A percentile compares a stretch with the other conserved stretches of the same genome.
phyloP scores from a whole-genome alignment of 148 eudicot genomes.

The Silene latifolia region DNA sequence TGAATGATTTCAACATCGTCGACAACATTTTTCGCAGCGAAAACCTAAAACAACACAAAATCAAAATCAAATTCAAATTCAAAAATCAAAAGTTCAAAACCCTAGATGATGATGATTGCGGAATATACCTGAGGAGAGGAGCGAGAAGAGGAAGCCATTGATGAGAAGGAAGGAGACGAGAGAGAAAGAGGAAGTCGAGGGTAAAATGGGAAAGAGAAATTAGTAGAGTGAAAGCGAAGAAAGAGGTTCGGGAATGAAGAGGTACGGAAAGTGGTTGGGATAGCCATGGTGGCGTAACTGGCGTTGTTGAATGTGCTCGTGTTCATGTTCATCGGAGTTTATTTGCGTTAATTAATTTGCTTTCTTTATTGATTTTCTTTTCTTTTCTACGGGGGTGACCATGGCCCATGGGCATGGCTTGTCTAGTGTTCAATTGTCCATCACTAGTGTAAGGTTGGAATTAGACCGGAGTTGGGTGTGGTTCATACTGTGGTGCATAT shows the following conservation, averaged over 20 bases:
- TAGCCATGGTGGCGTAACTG: conserved; percentile 1
- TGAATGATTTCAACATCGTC: conserved; percentile 43
- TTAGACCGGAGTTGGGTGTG: no score
- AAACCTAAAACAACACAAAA: conserved; percentile 27
- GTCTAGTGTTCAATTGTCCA: no score
- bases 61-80: not conserved
- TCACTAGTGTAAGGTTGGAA: no score
- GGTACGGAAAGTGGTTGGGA: conserved; percentile 1
- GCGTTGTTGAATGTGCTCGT: not conserved
- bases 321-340: not conserved
- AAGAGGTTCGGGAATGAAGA: conserved; percentile 4
- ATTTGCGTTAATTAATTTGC: not conserved
- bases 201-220: conserved; percentile 7
- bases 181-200: not conserved
- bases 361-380: not conserved
- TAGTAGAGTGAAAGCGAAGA: conserved; percentile 13
- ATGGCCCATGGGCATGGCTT: no score
- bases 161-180: conserved; percentile 6
- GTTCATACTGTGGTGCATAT: no score
- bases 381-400: no score
- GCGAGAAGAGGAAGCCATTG: conserved; percentile 42
- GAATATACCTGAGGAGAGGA: no score
- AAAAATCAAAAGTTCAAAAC: not conserved
- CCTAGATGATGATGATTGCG: conserved; percentile 10
- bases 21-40: conserved; percentile 36